Base-by-base conservation (phyloP, 192 early-diverging fungal species). In the Coemansia sp. region DNA sequence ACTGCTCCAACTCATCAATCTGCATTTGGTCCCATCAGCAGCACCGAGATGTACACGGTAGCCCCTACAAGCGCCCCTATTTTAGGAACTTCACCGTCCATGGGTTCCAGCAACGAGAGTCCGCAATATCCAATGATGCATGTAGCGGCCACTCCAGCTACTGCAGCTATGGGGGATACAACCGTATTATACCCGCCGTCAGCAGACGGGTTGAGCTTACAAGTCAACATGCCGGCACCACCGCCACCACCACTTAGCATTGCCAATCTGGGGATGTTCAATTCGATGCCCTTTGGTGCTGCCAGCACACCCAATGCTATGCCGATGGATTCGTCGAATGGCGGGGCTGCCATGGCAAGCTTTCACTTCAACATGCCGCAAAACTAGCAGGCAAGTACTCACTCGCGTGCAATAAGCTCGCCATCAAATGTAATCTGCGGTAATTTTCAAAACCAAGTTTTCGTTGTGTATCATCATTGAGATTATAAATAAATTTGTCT, bases 341-440 rank as follows among this genome's bases (percentile, higher is more conserved):
- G 16, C 18, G 11, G 3, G 5, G 14, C 45, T 4, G 45, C 23
- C 1, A 5, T 21, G 11, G 21, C 23, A 28, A 4, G 26, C 23
- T 30, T 47, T 2, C 23, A 47, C 18, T 47, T 47, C 5, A 28
- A 11, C 31, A 4, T 36, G 3, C 32, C 48, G 3, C 28, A 32
- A 7, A 50, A 11, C 11, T 16, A 28, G 18, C 26, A 28, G 16
- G 15, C 36, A 11, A 20, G 16, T 15, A 16, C 51, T 1, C 51
- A 40, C 21, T 7, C 6, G 21, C 51, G 51, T 14, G 51, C 21
- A 9, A 41, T 23, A 10, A 60, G 58, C 34, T 45, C 50, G 20
- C 58, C 58, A 5, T 40, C 49, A 21, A 45, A 52, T 15, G 16
- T 60, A 6, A 52, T 52, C 10, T 10, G 17, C 17, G 20, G 12